Base-by-base conservation (phyloP, 371 early-diverging fungal species). In the Syncephalastrum contaminatum region DNA sequence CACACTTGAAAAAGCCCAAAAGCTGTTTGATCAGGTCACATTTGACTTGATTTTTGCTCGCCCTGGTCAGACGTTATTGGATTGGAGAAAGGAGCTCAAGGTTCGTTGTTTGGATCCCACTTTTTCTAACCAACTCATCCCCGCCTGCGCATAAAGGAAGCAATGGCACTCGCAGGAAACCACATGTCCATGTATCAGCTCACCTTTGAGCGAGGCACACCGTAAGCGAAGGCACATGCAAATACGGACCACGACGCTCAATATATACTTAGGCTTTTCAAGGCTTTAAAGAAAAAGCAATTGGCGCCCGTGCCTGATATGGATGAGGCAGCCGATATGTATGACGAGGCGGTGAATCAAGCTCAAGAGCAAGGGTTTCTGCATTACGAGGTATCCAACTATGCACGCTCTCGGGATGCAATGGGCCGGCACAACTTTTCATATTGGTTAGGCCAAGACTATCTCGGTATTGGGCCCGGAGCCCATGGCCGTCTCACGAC, bases 361-460 rank as follows among this genome's bases (percentile, higher is more conserved):
- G 75, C 83, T 10, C 45, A 52, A 0, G 51, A 60, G 4, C 64
- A 66, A 47, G 90, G 89, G 0, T 88, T 86, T 63, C 40, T 71
- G 2, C 93, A 93, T 53, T 95, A 95, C 61, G 95, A 95, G 60
- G 93, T 95, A 1, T 92, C 93, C 7, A 92, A 82, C 41, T 94
- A 89, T 64, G 84, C 85, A 0, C 61, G 66, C 43, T 54, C 58
- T 18, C 43, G 52, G 5, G 44, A 30, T 0, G 74, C 80, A 13
- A 82, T 88, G 43, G 84, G 91, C 53, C 56, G 59, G 27, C 95
- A 95, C 63, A 95, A 95, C 60, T 81, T 67, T 61, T 80, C 84
- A 0, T 94, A 95, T 67, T 95, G 95, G 95, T 75, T 70, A 45
- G 94, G 95, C 4, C 61, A 81, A 46, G 90, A 91, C 56, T 95